Evolutionary conservation across 495 filamentous ascomycete species (phyloP), one percentile per base, ranked within the genome.

Genomic region (Entonaema liquescens): DNA sequence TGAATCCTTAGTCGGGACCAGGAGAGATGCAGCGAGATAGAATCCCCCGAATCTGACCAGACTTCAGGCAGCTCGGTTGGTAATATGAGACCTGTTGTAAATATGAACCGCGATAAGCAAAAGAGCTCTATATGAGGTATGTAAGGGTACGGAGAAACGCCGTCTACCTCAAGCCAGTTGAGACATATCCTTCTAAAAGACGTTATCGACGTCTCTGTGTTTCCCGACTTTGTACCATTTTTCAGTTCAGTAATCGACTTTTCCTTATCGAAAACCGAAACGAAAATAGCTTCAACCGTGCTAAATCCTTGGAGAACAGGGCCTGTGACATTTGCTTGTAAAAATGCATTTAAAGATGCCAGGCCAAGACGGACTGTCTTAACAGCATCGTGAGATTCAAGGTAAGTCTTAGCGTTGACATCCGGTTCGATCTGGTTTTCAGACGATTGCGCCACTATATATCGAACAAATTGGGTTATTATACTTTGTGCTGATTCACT

Each of bases 241-340:
- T 21, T 54, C 21, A 49, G 38, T 23, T 62, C 60, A 25, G 0
- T 12, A 33, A n/a, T 47, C 29, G 53, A 50, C 0, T 38, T 31
- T 17, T 57, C 28, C 33, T 74, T 64, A 5, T 31, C 42, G n/a
- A 77, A 68, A 13, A 68, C 67, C 2, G 40, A 60, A 1, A 63
- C 12, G 42, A 84, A 81, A 5, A 74, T 59, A 2, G 54, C 42
- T 40, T 83, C 76, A 7, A 77, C 49, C 0, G 65, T 28, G 0
- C 77, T 52, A 8, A 77, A 55, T 21, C 73, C 66, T 6, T 89
- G 88, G 19, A 95, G 79, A n/a, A 93, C 81, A 0, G 94, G 96
- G 0, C 95, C 95, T 13, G 95, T 98, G 57, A 98, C 91, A 77
- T 93, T 98, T 0, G 89, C 89, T 71, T 98, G 95, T 21, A 98